Conservation (phyloP, 208 protist genomes). For the Leishmania major region DNA sequence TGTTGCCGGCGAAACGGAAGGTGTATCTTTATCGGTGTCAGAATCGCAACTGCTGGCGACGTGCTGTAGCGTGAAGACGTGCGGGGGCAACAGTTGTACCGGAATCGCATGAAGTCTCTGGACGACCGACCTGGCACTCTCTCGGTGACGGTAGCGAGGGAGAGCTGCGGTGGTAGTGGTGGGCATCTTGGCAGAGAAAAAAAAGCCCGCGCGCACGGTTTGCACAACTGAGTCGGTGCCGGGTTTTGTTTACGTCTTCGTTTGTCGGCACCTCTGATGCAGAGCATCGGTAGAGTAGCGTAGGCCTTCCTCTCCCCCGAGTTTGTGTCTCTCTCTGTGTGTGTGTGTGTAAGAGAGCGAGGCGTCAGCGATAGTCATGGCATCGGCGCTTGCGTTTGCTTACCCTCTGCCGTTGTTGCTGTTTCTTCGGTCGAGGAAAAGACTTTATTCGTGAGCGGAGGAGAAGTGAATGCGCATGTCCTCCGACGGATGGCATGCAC, state of each 20-base stretch:
- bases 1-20: neutral
- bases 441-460: neutral
- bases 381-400: neutral
- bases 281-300: neutral
- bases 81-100: slow-evolving; percentile 45
- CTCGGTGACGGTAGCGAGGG: slow-evolving; percentile 22
- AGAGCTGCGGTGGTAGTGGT: neutral
- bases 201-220: neutral
- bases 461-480: neutral
- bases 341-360: neutral
- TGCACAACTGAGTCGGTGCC: neutral
- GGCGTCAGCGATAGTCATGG: neutral
- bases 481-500: neutral
- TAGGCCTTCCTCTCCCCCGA: neutral
- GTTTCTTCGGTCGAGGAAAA: neutral
- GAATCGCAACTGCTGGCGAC: too few relatives aligned
- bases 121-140: slow-evolving; percentile 50
- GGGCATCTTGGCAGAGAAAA: neutral
- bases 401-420: neutral
- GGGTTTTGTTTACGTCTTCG: neutral
- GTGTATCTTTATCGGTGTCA: neutral
- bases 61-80: slow-evolving; percentile 20
- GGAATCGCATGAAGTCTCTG: slow-evolving; percentile 52
- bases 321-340: neutral
- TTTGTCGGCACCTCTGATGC: neutral